Conservation (phyloP, 2,329 filamentous ascomycete species). For the Tolypocladium endophyticum region DNA sequence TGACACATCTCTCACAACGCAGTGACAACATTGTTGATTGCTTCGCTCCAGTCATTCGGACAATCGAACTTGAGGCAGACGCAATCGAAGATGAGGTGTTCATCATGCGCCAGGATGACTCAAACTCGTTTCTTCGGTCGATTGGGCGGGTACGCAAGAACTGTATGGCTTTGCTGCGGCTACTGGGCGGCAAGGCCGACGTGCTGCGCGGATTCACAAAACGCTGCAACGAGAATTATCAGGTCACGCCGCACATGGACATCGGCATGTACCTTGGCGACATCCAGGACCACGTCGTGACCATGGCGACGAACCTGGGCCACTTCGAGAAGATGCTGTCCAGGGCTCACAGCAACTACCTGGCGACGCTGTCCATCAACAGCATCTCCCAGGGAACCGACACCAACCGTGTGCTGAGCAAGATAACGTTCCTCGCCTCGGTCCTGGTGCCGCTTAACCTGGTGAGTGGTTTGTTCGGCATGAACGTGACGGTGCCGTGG, state of each 20-base stretch:
- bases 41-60: conserved; percentile 81
- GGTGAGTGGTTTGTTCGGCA: conserved; percentile 77
- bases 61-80: conserved; percentile 82
- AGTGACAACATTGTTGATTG: conserved; percentile 95
- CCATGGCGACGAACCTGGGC: conserved; percentile 92
- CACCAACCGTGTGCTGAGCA: conserved; percentile 82
- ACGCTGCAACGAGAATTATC: conserved; percentile 95
- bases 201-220: conserved; percentile 97
- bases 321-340: conserved; percentile 98
- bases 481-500: conserved; percentile 74
- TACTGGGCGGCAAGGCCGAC: conserved; percentile 95
- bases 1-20: conserved; percentile 9
- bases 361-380: conserved; percentile 88
- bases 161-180: conserved; percentile 83
- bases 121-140: conserved; percentile 72
- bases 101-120: conserved; percentile 81
- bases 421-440: conserved; percentile 89
- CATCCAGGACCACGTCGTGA: conserved; percentile 98
- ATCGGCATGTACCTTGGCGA: conserved; percentile 94
- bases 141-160: conserved; percentile 91
- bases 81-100: conserved; percentile 94
- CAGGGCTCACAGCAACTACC: conserved; percentile 88
- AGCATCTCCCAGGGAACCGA: conserved; percentile 80
- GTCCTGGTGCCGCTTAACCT: conserved; percentile 95
- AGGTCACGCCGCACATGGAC: conserved; percentile 88